Evolutionary conservation across 2,329 filamentous ascomycete genomes (phyloP), one percentile per base, ranked within the genome.

Genomic region (Penicillium crustosum): DNA sequence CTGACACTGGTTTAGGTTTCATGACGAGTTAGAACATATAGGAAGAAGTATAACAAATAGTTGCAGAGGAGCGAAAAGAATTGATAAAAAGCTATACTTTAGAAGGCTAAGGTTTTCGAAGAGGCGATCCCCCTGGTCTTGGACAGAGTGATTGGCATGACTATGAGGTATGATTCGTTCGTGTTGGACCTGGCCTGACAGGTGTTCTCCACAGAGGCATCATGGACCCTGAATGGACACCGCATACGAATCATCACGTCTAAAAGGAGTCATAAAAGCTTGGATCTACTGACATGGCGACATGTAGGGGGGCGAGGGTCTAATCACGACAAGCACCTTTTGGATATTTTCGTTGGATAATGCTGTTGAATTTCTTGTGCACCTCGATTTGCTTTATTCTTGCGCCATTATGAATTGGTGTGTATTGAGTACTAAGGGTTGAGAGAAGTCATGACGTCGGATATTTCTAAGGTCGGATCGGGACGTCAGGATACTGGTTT

Each of bases 361-460:
- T 31, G 15, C 12, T 44, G 5, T 44, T 1, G 15, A 15, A 4
- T 19, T 9, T 6, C 23, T 29, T 25, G 10, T 3, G 3, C 3
- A 15, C 2, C 1, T 17, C 2, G 7, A 13, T 42, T 48, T 0
- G 44, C 44, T 19, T 23, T 10, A 25, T 25, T 35, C 21, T 17
- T n/a, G 33, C 7, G 3, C 10, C 44, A 33, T 35, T 48, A 5
- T n/a, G 29, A 5, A 12, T 35, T 17, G 6, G 44, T 33, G 15
- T n/a, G 5, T 2, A 23, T 21, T 33, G 13, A 33, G 10, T 3
- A 33, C 15, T 9, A 7, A 5, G n/a, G n/a, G 21, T 25, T 19
- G 25, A 35, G 10, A 10, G 27, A 21, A 49, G 48, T 56, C 48
- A 45, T 56, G 54, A 56, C 54, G 54, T 56, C 54, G 33, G 33